Evolutionary conservation across 2,329 filamentous ascomycete species (phyloP), one percentile per base, ranked within the genome.

Genomic region (Rutstroemia sp.): DNA sequence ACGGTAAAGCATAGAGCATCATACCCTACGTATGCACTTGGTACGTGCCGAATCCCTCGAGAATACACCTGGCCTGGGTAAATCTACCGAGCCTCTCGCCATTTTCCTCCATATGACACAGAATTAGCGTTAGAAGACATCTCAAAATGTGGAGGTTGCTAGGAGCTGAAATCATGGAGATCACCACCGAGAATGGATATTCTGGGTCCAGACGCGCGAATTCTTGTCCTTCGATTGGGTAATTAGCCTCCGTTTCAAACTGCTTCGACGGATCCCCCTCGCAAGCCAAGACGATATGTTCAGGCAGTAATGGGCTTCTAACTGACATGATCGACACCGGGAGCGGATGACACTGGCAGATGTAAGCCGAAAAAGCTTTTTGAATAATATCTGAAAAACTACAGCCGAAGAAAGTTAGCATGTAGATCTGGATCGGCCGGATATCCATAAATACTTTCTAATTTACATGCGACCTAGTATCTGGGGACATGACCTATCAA

Each of bases 291-390:
- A 19, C 10, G 16, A 27, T 38, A 44, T 38, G 46, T 50, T 55
- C 45, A 44, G 47, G 53, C 38, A 55, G 50, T 19, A 42, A n/a
- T 55, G 37, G 19, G 47, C 47, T 56, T n/a, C 16, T 48, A 37
- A 34, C 16, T 51, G 47, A 30, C 39, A 51, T 56, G 53, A 56
- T 56, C 53, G 53, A 56, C 53, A 50, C 53, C 53, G 53, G 53
- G 47, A 56, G 53, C 44, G 16, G 44, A 47, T 47, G 30, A 37
- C 27, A 48, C 19, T 45, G 53, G 49, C 53, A 55, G 38, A 44
- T 51, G 38, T 51, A 25, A 47, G 23, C 44, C 44, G 44, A 42
- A 42, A 42, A 47, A 47, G 44, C 44, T 47, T 47, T 47, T 34
- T 34, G 30, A 12, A 34, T 12, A 23, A 47, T 47, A 47, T 44